Conservation (phyloP, 148 eudicot genomes). For the Amaranthus hypochondriacus region DNA sequence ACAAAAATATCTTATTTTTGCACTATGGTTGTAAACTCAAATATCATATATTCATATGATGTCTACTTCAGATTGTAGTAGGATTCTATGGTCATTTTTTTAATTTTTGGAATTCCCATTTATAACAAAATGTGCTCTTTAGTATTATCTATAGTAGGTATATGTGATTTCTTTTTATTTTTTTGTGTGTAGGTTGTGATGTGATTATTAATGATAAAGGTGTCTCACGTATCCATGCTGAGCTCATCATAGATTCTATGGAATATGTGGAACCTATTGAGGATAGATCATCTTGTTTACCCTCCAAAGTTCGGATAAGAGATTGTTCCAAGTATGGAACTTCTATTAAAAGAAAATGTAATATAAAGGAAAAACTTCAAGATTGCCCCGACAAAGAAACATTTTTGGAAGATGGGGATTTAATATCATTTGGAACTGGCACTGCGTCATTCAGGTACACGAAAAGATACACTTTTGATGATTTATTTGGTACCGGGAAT, state of each 20-base stretch:
- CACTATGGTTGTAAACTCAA: no score
- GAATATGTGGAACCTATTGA: slow-evolving; percentile 35
- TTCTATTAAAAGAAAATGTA: slow-evolving; percentile 35
- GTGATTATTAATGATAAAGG: slow-evolving; percentile 83
- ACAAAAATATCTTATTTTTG: no score
- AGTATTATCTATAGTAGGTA: neutral
- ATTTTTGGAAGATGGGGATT: slow-evolving; percentile 63
- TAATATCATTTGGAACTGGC: slow-evolving; percentile 85
- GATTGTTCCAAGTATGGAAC: slow-evolving; percentile 98
- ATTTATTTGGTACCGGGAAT: slow-evolving; percentile 86
- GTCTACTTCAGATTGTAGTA: no score
- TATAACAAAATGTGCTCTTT: neutral
- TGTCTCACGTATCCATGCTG: slow-evolving; percentile 89
- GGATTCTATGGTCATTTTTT: neutral
- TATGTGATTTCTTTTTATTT: slow-evolving; percentile 3
- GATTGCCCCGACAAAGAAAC: slow-evolving; percentile 72
- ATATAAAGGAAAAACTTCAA: slow-evolving; percentile 61
- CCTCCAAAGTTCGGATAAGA: slow-evolving; percentile 56
- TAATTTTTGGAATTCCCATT: neutral
- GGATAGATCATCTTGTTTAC: slow-evolving; percentile 31
- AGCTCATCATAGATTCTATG: slow-evolving; percentile 72
- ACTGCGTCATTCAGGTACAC: slow-evolving; percentile 75
- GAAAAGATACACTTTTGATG: slow-evolving; percentile 52
- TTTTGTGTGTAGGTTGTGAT: slow-evolving; percentile 66
- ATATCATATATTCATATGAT: no score